Percentiles rank a stretch among this genome's conserved stretches.
Conservation (phyloP, 768 basidiomycete genomes). For the Porpolomopsis calyptriformis region DNA sequence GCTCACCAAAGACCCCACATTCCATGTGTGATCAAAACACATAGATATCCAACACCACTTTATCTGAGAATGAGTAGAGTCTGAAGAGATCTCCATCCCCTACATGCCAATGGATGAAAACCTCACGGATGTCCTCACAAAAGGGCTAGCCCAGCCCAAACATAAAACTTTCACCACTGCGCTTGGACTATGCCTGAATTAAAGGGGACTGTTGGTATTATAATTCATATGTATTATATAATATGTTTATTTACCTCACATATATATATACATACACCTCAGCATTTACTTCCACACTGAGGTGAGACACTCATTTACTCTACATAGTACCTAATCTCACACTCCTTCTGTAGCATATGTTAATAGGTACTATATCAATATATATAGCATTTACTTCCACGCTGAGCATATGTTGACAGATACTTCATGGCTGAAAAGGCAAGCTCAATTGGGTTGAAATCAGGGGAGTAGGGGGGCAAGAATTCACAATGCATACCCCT, state of each 20-base stretch:
- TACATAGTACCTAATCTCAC: too few relatives aligned
- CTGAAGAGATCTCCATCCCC: not conserved
- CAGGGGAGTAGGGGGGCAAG: conserved; percentile 21
- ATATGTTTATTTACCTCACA: not conserved
- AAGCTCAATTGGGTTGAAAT: conserved; percentile 22
- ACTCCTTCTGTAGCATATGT: too few relatives aligned
- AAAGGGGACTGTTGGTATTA: not conserved
- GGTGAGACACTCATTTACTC: not conserved
- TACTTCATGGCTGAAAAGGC: conserved; percentile 17
- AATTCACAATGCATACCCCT: conserved; percentile 12
- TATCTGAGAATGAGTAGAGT: not conserved
- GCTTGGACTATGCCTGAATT: not conserved
- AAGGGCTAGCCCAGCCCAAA: not conserved
- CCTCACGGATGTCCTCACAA: not conserved
- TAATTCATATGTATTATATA: not conserved
- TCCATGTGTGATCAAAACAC: not conserved
- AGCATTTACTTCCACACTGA: not conserved
- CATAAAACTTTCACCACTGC: not conserved
- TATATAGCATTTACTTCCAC: too few relatives aligned
- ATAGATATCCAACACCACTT: not conserved
- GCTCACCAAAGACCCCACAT: not conserved
- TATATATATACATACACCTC: not conserved
- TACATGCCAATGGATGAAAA: not conserved
- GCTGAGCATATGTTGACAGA: too few relatives aligned
- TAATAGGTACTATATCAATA: too few relatives aligned